These are phyloP conservation scores for Filosporella fistucella DNA, from an alignment of 495 filamentous ascomycete genomes.

Conservation along the genomic window DNA sequence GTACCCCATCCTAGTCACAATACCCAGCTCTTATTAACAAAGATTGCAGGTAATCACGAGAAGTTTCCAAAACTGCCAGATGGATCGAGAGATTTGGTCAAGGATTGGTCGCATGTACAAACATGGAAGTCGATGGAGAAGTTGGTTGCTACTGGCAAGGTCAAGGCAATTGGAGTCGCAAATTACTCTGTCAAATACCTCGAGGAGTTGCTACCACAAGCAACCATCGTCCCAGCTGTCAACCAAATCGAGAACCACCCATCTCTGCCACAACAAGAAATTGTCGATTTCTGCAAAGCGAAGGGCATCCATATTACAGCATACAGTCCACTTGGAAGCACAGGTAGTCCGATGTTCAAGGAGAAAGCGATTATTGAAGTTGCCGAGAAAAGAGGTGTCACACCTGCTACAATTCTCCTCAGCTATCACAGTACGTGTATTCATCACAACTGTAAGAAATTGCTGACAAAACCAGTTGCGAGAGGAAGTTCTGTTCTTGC, in stretches of 20 bases:
- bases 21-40: constrained; percentile 12
- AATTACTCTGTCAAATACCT: constrained; percentile 77
- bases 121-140: constrained; percentile 83
- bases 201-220: constrained; percentile 64
- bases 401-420: constrained; percentile 58
- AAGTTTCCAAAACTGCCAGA: constrained; percentile 69
- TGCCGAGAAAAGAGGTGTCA: constrained; percentile 63
- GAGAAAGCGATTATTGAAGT: constrained; percentile 65
- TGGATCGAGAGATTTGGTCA: constrained; percentile 64
- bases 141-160: constrained; percentile 61
- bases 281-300: constrained; percentile 67
- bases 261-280: constrained; percentile 78
- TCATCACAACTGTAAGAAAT: not conserved
- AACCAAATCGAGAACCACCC: constrained; percentile 94
- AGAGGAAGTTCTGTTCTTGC: constrained; percentile 70
- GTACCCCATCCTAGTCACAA: constrained; percentile 10
- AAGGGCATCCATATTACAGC: constrained; percentile 75
- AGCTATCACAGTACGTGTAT: constrained; percentile 62
- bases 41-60: constrained; percentile 56
- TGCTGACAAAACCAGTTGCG: constrained; percentile 41
- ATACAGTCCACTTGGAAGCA: constrained; percentile 74
- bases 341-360: constrained; percentile 66
- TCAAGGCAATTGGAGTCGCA: constrained; percentile 73
- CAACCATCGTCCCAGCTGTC: constrained; percentile 66
- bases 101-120: constrained; percentile 58